These are phyloP conservation scores for Dictyostelium firmibasis DNA, from an alignment of 78 protist species.

Conservation along the genomic window DNA sequence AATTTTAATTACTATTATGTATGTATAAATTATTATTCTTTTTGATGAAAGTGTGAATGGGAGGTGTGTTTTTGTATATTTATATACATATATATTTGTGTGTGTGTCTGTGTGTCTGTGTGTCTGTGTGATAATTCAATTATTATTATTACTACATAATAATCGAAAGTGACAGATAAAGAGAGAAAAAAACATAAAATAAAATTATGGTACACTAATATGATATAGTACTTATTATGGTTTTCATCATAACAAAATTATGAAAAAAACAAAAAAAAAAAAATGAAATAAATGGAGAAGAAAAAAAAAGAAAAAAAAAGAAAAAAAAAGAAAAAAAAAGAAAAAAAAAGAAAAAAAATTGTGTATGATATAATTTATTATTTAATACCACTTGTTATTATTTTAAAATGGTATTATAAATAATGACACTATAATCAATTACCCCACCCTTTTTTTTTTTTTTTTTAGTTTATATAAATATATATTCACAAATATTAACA, in stretches of 20 bases:
- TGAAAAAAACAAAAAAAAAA: too few species aligned
- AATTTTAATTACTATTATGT: not conserved
- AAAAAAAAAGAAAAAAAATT: too few species aligned
- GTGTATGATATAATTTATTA: too few species aligned
- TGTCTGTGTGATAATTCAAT: not conserved
- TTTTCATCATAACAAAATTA: not conserved
- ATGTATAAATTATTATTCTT: not conserved
- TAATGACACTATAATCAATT: not conserved
- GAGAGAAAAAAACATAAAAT: not conserved
- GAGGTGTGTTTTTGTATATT: not conserved
- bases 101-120: not conserved
- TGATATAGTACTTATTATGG: not conserved
- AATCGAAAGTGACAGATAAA: not conserved
- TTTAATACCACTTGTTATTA: too few species aligned
- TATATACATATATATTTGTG: not conserved
- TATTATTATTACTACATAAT: not conserved
- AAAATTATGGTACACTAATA: not conserved
- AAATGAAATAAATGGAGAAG: not conserved
- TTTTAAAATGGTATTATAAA: not conserved
- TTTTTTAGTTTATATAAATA: too few species aligned
- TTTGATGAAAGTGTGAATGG: not conserved
- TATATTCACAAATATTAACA: not conserved
- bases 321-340: too few species aligned
- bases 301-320: too few species aligned
- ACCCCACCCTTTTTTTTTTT: not conserved